A percentile compares a stretch with the other conserved stretches of the same genome.
Conservation (phyloP, 768 basidiomycete genomes). For the Serendipita vermifera region DNA sequence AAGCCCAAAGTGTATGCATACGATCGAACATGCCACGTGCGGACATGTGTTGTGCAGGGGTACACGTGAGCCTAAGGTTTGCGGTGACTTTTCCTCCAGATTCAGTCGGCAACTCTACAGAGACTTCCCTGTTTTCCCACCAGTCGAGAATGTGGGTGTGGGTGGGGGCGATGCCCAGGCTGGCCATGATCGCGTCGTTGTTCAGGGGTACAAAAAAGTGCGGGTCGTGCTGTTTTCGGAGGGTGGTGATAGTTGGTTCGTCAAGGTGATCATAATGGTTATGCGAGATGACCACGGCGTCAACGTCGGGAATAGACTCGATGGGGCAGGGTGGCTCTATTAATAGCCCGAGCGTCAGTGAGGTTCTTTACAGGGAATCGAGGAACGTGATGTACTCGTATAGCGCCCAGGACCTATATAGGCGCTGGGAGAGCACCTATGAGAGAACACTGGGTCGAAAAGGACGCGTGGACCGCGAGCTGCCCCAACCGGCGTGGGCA, state of each 20-base stretch:
- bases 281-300: background rate
- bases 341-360: slow-evolving; percentile 23
- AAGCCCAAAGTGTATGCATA: slow-evolving; percentile 6
- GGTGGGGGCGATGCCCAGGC: slow-evolving; percentile 27
- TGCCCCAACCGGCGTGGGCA: slow-evolving; percentile 26
- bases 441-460: slow-evolving; percentile 38
- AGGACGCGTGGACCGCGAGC: slow-evolving; percentile 34
- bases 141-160: slow-evolving; percentile 47
- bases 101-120: slow-evolving; percentile 19
- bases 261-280: slow-evolving; percentile 15
- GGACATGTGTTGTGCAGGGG: slow-evolving; percentile 52
- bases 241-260: slow-evolving; percentile 17
- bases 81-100: slow-evolving; percentile 11
- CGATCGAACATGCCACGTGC: slow-evolving; percentile 25
- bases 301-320: slow-evolving; percentile 13
- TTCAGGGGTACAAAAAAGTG: slow-evolving; percentile 49
- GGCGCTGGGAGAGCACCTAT: slow-evolving; percentile 37
- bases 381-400: slow-evolving; percentile 24
- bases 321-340: background rate
- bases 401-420: slow-evolving; percentile 35
- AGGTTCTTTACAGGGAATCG: background rate
- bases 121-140: slow-evolving; percentile 40
- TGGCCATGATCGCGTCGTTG: slow-evolving; percentile 32
- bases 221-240: slow-evolving; percentile 22
- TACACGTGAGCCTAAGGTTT: slow-evolving; percentile 32